Base-by-base conservation (phyloP, 2,329 filamentous ascomycete genomes). In the Fusarium buxicola region DNA sequence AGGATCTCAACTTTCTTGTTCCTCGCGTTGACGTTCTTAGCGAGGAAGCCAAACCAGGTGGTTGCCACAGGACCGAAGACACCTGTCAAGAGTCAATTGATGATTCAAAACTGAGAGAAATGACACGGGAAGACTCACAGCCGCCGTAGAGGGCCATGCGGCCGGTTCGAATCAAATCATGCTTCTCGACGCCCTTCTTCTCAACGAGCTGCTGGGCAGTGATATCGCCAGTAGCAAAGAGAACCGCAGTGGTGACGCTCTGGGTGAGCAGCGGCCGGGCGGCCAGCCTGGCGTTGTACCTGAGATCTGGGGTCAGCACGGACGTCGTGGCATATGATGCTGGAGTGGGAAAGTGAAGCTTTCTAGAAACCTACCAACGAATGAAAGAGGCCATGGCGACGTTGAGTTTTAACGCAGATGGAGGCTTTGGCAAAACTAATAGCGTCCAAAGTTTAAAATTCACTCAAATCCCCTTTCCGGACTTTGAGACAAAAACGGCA, bases 131-230 rank as follows among this genome's bases (percentile, higher is more conserved):
- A 48, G 55, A 82, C 85, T 72, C 79, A 91, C 89, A 82, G 65
- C 91, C 91, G 63, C 92, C 92, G 74, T 95, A 95, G 58, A 89
- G 79, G 38, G 87, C 87, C 92, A 96, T 95, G 69, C 92, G 88
- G 10, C 83, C 88, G 27, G 91, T 94, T 49, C 92, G 86, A 25
- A 80, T 79, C 32, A 87, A 69, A 72, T 94, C 90, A 76, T 99
- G 94, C 65, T 91, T 90, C 68, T 89, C 79, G 24, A 91, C 67
- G 15, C 93, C 94, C 72, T 85, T 89, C 76, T 88, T 89, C 80
- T 98, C 94, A 58, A 99, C 91, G 31, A 87, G 83, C 79, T 98
- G 94, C 79, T 99, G 95, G 32, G 95, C 92, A 67, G 96, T 89
- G 59, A 90, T 83, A 80, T 99, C 95, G 71, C 95, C 95, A 12